Conservation (phyloP, 1,284 basidiomycete species). For the Caloboletus firmus region DNA sequence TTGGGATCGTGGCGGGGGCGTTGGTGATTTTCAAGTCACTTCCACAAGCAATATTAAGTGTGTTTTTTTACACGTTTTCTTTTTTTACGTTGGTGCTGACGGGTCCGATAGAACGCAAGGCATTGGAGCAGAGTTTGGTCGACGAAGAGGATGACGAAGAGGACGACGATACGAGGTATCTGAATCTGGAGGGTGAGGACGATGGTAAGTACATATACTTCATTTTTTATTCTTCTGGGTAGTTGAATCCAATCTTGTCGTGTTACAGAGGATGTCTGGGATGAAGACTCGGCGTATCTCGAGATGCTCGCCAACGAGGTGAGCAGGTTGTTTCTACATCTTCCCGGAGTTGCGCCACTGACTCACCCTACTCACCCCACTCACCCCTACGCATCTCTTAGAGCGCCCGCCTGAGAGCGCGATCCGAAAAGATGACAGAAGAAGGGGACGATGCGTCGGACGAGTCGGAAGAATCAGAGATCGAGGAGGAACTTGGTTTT, state of each 20-base stretch:
- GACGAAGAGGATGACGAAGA: slow-evolving; percentile 63
- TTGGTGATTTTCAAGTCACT: slow-evolving; percentile 74
- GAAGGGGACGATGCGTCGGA: slow-evolving; percentile 50
- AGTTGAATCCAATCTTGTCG: slow-evolving; percentile 5
- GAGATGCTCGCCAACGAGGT: slow-evolving; percentile 82
- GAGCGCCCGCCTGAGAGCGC: slow-evolving; percentile 69
- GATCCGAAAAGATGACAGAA: slow-evolving; percentile 44
- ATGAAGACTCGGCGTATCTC: slow-evolving; percentile 79
- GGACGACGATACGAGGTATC: slow-evolving; percentile 53
- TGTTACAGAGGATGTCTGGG: slow-evolving; percentile 72
- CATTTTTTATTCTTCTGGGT: neutral
- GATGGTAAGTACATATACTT: slow-evolving; percentile 48
- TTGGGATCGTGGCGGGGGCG: slow-evolving; percentile 65
- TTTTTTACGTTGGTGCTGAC: slow-evolving; percentile 6
- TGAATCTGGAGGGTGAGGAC: slow-evolving; percentile 67
- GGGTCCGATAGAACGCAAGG: slow-evolving; percentile 56
- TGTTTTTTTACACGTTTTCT: slow-evolving; percentile 15
- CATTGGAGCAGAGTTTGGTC: slow-evolving; percentile 56
- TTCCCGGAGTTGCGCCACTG: neutral
- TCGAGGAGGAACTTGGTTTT: slow-evolving; percentile 78
- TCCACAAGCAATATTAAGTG: slow-evolving; percentile 71
- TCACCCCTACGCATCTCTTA: slow-evolving; percentile 25
- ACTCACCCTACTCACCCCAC: neutral
- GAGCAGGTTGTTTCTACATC: slow-evolving; percentile 15
- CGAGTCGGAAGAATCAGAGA: slow-evolving; percentile 52